Evolutionary conservation across 2,329 filamentous ascomycete genomes (phyloP), one percentile per base, ranked within the genome.

Genomic region (Trichophyton simii): DNA sequence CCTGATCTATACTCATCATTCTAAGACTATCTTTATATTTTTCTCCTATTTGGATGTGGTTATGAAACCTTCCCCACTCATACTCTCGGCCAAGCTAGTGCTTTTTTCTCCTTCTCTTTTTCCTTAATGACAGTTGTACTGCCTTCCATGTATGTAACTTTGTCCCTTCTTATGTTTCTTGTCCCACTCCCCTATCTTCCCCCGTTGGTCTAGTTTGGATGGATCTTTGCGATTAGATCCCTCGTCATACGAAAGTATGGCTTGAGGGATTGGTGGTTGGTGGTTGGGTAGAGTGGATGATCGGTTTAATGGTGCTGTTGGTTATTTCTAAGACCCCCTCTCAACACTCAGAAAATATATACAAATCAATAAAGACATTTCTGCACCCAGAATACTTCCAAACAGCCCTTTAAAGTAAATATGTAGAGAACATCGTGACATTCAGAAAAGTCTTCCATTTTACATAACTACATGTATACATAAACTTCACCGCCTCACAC

Each of bases 11-110:
- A n/a, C 13, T 31, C 22, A 25, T 34, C 28, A 11, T 38, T 38
- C 34, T 3, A 38, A 13, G 11, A 38, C 34, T 31, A 31, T 15
- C 7, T 48, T 48, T 22, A 48, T 25, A 7, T 48, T 52, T 52
- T 52, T 52, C 22, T 25, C 25, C 25, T 34, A 55, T 36, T 28
- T 55, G 52, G 52, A 55, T 34, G 52, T 55, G 52, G 28, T 55
- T 55, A 36, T 20, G 52, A 55, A 36, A 28, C 52, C 52, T 55
- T 55, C 52, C 52, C 52, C 52, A 55, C 52, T 55, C 52, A 55
- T 28, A 52, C 52, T 34, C 34, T 31, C 34, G 18, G 25, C 52
- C 28, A 36, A 25, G 20, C 20, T 3, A 28, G 9, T 28, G 6
- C 13, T 52, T 52, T 28, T 31, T 31, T 31, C 28, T 11, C 8